Evolutionary conservation across 2,329 filamentous ascomycete species (phyloP).

Genomic region (Ambrosiella beaveri): DNA sequence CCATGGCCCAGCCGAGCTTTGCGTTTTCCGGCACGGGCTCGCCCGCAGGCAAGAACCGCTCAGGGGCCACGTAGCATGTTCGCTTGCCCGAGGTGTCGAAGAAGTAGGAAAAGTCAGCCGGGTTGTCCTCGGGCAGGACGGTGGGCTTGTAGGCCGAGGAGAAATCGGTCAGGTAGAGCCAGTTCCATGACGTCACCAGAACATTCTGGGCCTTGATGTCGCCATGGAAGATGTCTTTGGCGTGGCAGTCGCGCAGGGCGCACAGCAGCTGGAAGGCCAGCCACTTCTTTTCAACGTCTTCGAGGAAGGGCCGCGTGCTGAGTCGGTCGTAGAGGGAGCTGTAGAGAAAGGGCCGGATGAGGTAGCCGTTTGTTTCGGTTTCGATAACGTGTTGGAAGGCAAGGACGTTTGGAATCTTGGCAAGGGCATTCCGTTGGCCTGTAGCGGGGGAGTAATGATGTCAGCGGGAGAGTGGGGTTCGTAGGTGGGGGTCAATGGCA

Average conservation of each 20-base stretch:
- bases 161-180: slow-evolving; percentile 96
- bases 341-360: slow-evolving; percentile 88
- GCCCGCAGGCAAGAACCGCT: slow-evolving; percentile 64
- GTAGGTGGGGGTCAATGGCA: too few species aligned
- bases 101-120: slow-evolving; percentile 92
- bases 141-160: slow-evolving; percentile 90
- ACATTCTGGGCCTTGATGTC: slow-evolving; percentile 98
- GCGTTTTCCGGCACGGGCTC: slow-evolving; percentile 43
- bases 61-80: slow-evolving; percentile 89
- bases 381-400: slow-evolving; percentile 83
- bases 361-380: slow-evolving; percentile 76
- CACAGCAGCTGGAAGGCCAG: slow-evolving; percentile 89
- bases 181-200: slow-evolving; percentile 96
- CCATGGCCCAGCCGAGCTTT: slow-evolving; percentile 80
- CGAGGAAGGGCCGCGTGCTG: slow-evolving; percentile 87
- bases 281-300: slow-evolving; percentile 99
- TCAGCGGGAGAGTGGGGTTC: too few species aligned
- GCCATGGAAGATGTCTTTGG: slow-evolving; percentile 78
- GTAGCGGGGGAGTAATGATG: slow-evolving; percentile 5
- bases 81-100: slow-evolving; percentile 84
- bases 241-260: slow-evolving; percentile 79
- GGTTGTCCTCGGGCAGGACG: slow-evolving; percentile 87
- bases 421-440: slow-evolving; percentile 66
- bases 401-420: slow-evolving; percentile 77
- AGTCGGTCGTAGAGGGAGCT: slow-evolving; percentile 94